These are phyloP conservation scores for Cystobasidium tubakii DNA, from an alignment of 768 basidiomycete species.

Conservation along the genomic window DNA sequence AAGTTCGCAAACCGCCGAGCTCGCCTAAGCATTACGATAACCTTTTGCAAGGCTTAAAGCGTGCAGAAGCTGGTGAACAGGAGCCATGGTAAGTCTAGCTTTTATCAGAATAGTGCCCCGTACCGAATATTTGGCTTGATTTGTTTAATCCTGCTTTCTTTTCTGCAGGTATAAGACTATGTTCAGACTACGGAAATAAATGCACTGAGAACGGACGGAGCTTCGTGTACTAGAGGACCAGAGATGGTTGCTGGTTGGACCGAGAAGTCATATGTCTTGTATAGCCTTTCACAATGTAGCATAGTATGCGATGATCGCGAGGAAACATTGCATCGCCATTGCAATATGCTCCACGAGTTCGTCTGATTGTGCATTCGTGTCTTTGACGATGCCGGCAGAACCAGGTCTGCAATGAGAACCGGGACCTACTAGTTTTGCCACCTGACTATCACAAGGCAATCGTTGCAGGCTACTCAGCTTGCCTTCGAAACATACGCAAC, in stretches of 20 bases:
- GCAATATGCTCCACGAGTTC: no score
- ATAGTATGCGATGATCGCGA: no score
- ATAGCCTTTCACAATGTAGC: no score
- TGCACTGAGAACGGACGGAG: no score
- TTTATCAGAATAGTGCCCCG: background rate
- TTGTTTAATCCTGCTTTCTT: background rate
- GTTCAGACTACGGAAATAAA: conserved; percentile 27
- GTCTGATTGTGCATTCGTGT: no score
- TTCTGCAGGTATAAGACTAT: conserved; percentile 21
- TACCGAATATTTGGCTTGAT: background rate
- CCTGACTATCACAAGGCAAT: background rate
- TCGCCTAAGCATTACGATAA: conserved; percentile 31
- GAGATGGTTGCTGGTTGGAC: no score
- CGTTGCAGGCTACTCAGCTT: background rate
- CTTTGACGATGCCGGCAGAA: no score
- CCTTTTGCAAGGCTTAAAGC: conserved; percentile 16
- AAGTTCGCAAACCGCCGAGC: conserved; percentile 18
- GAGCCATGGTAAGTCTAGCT: conserved; percentile 20
- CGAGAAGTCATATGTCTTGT: no score
- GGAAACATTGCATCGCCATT: no score
- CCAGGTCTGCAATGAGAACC: no score
- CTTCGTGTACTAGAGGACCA: no score
- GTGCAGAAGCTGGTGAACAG: conserved; percentile 23
- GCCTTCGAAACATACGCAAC: background rate
- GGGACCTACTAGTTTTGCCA: no score